These are phyloP conservation scores for Ramaria sp. DNA, from an alignment of 768 basidiomycete genomes.

Conservation along the genomic window DNA sequence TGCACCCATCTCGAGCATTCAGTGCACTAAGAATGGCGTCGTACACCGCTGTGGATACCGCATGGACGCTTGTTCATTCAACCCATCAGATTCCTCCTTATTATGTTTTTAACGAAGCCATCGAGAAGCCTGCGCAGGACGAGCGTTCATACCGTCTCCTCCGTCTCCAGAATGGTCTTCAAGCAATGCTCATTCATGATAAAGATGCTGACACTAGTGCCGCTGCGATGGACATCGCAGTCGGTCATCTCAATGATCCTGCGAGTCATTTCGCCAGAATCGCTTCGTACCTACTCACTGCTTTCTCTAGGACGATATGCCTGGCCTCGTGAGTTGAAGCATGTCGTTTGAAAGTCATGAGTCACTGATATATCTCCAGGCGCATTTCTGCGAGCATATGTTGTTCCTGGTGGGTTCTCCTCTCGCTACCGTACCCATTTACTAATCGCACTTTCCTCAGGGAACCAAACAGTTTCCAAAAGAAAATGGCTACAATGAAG, in stretches of 20 bases:
- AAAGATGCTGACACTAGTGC: constrained; percentile 85
- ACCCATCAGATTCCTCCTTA: constrained; percentile 29
- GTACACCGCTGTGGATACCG: background rate
- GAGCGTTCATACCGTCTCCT: constrained; percentile 75
- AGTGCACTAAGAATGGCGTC: background rate
- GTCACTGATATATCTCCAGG: constrained; percentile 18
- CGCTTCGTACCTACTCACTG: background rate
- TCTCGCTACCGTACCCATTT: background rate
- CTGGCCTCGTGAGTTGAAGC: constrained; percentile 39
- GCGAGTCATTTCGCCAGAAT: constrained; percentile 31
- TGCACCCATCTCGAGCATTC: background rate
- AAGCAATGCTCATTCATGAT: constrained; percentile 77
- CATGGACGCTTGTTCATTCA: constrained; percentile 9
- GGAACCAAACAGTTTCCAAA: constrained; percentile 9
- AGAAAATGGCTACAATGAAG: constrained; percentile 10
- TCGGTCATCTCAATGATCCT: constrained; percentile 90
- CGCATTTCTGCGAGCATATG: constrained; percentile 94
- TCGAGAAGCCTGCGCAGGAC: constrained; percentile 68
- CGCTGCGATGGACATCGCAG: constrained; percentile 87
- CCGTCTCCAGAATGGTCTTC: constrained; percentile 79
- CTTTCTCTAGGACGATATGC: constrained; percentile 61
- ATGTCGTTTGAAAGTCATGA: background rate
- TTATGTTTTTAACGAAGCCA: constrained; percentile 42
- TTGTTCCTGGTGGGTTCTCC: constrained; percentile 73
- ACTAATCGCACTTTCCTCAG: background rate